These are phyloP conservation scores for Sechiopsis laciniata DNA, from an alignment of 306 rosid species.

Conservation along the genomic window DNA sequence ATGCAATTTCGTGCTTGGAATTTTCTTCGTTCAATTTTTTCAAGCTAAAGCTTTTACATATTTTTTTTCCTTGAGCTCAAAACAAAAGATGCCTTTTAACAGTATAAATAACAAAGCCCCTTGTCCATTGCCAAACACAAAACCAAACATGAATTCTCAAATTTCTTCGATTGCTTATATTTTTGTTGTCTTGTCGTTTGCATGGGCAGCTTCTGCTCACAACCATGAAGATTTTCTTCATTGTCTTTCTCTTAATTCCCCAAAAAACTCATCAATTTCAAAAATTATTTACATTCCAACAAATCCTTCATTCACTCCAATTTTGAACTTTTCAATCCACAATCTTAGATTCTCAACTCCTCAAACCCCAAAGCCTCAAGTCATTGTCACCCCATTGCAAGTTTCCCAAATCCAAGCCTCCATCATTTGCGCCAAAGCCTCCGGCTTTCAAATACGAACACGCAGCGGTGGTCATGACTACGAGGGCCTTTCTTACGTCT, in stretches of 20 bases:
- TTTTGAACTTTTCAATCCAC: constrained; percentile 8
- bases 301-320: constrained; percentile 4
- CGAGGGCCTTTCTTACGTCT: constrained; percentile 29
- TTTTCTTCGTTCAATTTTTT: constrained; percentile 6
- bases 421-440: constrained; percentile 10
- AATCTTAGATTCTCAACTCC: constrained; percentile 21
- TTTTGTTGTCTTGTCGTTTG: constrained; percentile 17
- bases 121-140: not conserved
- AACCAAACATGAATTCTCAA: constrained; percentile 16
- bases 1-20: not conserved
- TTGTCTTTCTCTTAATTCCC: constrained; percentile 14
- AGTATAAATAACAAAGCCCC: constrained; percentile 4
- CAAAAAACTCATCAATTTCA: not conserved
- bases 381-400: constrained; percentile 19
- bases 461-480: constrained; percentile 30
- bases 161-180: not conserved
- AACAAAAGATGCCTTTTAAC: not conserved
- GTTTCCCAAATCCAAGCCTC: constrained; percentile 22
- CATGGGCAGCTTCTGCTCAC: constrained; percentile 18
- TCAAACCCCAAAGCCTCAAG: not conserved
- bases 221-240: constrained; percentile 23
- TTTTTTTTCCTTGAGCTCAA: not conserved
- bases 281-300: constrained; percentile 10
- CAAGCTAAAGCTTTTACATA: not conserved
- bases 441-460: constrained; percentile 16